Conservation (phyloP, 805 yeast genomes). For the Lachancea sp. region DNA sequence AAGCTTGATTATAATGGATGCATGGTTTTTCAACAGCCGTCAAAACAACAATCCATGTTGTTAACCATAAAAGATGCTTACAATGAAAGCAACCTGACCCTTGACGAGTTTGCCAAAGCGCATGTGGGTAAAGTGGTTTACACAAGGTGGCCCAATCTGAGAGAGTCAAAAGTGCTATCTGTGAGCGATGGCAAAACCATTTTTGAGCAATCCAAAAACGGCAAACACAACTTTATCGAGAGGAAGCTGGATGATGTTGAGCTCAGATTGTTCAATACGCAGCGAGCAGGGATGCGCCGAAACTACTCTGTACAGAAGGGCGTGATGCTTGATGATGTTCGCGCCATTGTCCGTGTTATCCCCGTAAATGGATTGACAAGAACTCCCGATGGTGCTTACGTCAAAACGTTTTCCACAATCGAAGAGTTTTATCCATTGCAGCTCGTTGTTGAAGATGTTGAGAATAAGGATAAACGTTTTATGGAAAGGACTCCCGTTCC, state of each 20-base stretch:
- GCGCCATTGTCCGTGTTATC: constrained; percentile 61
- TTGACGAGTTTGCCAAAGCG: constrained; percentile 60
- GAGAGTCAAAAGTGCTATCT: constrained; percentile 66
- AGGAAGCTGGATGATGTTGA: constrained; percentile 44
- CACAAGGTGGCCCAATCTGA: constrained; percentile 85
- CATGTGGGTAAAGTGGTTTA: constrained; percentile 58
- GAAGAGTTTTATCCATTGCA: constrained; percentile 68
- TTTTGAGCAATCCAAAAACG: constrained; percentile 31
- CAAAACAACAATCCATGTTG: constrained; percentile 76
- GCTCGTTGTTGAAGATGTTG: constrained; percentile 67
- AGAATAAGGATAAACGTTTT: constrained; percentile 68
- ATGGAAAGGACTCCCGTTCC: constrained; percentile 69
- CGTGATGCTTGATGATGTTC: constrained; percentile 46
- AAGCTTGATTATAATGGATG: constrained; percentile 57
- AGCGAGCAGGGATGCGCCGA: constrained; percentile 35
- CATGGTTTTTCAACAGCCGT: constrained; percentile 75
- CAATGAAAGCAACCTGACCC: constrained; percentile 42
- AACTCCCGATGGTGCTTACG: constrained; percentile 62
- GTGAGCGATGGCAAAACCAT: constrained; percentile 50
- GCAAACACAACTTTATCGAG: constrained; percentile 23
- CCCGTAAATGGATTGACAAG: constrained; percentile 75
- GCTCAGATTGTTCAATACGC: constrained; percentile 39
- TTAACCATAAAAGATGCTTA: constrained; percentile 52
- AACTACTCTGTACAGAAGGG: constrained; percentile 53
- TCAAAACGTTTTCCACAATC: constrained; percentile 57